phyloP scores from a whole-genome alignment of 257 asterid genomes.

The Fraxinus excelsior region DNA sequence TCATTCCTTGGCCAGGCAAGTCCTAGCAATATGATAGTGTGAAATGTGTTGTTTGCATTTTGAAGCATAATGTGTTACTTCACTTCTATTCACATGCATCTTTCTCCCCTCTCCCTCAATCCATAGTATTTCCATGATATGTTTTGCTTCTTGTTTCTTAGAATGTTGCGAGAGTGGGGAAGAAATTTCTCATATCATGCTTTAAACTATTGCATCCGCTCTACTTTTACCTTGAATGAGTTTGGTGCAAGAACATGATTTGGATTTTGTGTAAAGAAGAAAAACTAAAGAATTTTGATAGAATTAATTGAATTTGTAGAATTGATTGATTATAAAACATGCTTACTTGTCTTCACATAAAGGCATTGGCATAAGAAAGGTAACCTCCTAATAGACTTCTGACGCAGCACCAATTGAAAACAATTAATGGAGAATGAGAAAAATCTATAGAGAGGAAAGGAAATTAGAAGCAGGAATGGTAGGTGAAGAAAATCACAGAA shows the following conservation, averaged over 20 bases:
- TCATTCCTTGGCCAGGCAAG: conserved; percentile 87
- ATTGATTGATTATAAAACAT: too few relatives aligned
- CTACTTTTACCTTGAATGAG: neutral
- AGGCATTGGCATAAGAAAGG: too few relatives aligned
- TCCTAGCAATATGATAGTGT: conserved; percentile 3
- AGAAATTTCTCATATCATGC: neutral
- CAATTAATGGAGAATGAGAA: too few relatives aligned
- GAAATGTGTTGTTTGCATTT: conserved; percentile 1
- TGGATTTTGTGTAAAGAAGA: neutral
- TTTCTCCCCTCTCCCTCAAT: neutral
- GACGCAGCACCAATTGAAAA: too few relatives aligned
- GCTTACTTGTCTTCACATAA: too few relatives aligned
- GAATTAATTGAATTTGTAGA: too few relatives aligned
- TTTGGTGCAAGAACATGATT: neutral
- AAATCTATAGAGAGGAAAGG: too few relatives aligned
- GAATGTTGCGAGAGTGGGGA: neutral
- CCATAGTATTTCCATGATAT: neutral
- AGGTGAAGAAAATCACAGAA: too few relatives aligned
- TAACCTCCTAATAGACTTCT: too few relatives aligned
- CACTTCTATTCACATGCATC: neutral
- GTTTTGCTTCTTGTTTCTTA: neutral
- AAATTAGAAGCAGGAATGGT: too few relatives aligned
- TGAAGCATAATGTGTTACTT: neutral
- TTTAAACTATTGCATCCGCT: neutral
- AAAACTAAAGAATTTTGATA: neutral